Evolutionary conservation across 495 filamentous ascomycete species (phyloP), one percentile per base, ranked within the genome.

Genomic region (Jackrogersella multiformis): DNA sequence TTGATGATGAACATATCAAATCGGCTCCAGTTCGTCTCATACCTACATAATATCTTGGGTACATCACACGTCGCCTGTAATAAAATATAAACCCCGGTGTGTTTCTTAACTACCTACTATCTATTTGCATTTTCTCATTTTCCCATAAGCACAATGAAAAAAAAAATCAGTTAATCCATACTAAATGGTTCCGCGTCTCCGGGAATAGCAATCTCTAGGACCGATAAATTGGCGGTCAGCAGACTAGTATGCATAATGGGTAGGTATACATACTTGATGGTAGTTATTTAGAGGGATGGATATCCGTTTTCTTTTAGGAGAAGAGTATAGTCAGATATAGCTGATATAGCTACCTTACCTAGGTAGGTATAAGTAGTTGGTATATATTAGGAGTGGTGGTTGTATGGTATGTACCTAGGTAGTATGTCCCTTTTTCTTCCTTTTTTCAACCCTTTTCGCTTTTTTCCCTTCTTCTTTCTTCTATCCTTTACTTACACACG

Each of bases 181-280:
- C 56, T 10, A 2, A 38, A 38, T 36, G 56, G 61, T 66, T 56
- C 72, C 70, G 70, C 66, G 73, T 69, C 61, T 58, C 58, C 62
- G 73, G 70, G 73, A 74, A 73, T 68, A 66, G 44, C 49, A 51
- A 69, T 68, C 66, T 71, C 49, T 53, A 30, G 68, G 56, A 53
- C 49, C 61, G 58, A 73, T 61, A 67, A 75, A 75, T 70, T 75
- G 73, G 73, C 73, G 73, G 73, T 75, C 73, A 75, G 68, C 68
- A 66, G 57, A 42, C 53, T 26, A 28, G 16, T 51, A 53, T 62
- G 67, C 61, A 61, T 62, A 38, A 56, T 56, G 38, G 45, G 35
- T 56, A 60, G 21, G 44, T 18, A 38, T 9, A 21, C 39, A 39
- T 21, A 49, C 24, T 30, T 18, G 45, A 49, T 15, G 26, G 45